Base-by-base conservation (phyloP, 148 eudicot genomes). In the Linanthus parryae region DNA sequence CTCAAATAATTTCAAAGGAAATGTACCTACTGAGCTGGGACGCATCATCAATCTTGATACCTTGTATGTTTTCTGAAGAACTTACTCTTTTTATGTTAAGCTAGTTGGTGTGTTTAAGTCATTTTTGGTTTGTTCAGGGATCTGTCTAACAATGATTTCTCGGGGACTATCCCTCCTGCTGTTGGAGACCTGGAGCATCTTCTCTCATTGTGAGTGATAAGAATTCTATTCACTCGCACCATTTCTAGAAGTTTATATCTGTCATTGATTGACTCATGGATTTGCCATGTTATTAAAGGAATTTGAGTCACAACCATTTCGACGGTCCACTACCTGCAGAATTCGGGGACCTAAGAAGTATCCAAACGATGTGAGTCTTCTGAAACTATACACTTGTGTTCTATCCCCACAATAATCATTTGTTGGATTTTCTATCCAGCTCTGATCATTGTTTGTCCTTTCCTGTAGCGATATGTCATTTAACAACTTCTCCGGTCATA, bases 171-270 rank as follows among this genome's bases (percentile, higher is more conserved):
- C 58, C 90, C 90, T 65, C 68, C 73, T 38, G 65, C 85, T 33
- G 57, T 83, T 51, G 90, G 85, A n/a, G 90, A 76, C 53, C 59
- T 83, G 49, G 90, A 83, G 60, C 90, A 83, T 62, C 90, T 83
- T 36, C 71, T 83, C 18, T 79, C 71, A 28, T 51, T 83, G 90
- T 83, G 73, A 65, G 81, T 17, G 25, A 31, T 48, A 15, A 14
- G 26, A n/a, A 5, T 37, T 2, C 13, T 45, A 16, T 21, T 40
- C 3, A 1, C 0, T 12, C 4, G 41, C 17, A 22, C 12, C 20
- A 16, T 30, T 33, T 51, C 13, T 12, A 31, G 16, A 31, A 1
- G 1, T 6, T 11, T 7, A 26, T 18, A n/a, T n/a, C n/a, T n/a
- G n/a, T n/a, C n/a, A n/a, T n/a, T n/a, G n/a, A n/a, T n/a, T n/a